Conservation (phyloP, 768 basidiomycete species). For the Terana coerulea region DNA sequence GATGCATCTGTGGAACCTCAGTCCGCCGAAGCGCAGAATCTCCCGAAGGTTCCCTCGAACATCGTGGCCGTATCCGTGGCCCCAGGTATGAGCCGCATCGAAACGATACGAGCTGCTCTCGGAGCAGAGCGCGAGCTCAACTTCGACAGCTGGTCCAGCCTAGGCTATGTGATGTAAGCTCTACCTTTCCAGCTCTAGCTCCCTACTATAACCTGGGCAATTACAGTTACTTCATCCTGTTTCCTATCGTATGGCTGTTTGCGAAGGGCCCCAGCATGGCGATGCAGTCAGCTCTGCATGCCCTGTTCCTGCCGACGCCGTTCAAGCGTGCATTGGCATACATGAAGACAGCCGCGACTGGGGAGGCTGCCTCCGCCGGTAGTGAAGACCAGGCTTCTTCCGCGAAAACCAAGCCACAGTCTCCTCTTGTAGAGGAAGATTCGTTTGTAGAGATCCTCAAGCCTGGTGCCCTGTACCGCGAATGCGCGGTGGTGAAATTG, state of each 20-base stretch:
- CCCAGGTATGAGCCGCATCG: constrained; percentile 71
- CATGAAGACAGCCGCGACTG: constrained; percentile 28
- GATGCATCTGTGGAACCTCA: neutral
- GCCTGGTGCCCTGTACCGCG: constrained; percentile 73
- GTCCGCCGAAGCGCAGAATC: neutral
- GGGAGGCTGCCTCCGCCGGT: constrained; percentile 15
- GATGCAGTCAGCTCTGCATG: constrained; percentile 78
- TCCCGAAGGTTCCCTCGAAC: constrained; percentile 54
- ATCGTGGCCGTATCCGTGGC: constrained; percentile 72
- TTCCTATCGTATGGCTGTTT: constrained; percentile 64
- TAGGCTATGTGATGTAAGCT: constrained; percentile 48
- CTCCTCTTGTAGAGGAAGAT: constrained; percentile 25
- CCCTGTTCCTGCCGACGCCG: constrained; percentile 77
- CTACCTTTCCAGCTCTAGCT: neutral
- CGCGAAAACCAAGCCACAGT: constrained; percentile 1
- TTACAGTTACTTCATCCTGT: constrained; percentile 59
- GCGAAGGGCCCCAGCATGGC: constrained; percentile 63
- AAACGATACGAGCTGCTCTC: constrained; percentile 58
- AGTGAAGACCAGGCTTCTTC: constrained; percentile 12
- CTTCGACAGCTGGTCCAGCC: constrained; percentile 32
- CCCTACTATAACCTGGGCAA: neutral
- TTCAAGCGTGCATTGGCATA: constrained; percentile 45
- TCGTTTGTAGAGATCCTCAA: constrained; percentile 54
- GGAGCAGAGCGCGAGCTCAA: constrained; percentile 41
- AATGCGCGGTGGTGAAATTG: constrained; percentile 59